Percentiles rank a stretch among this genome's conserved stretches.
phyloP scores from a whole-genome alignment of 441 rosid genomes.

The Eutrema salsugineum region DNA sequence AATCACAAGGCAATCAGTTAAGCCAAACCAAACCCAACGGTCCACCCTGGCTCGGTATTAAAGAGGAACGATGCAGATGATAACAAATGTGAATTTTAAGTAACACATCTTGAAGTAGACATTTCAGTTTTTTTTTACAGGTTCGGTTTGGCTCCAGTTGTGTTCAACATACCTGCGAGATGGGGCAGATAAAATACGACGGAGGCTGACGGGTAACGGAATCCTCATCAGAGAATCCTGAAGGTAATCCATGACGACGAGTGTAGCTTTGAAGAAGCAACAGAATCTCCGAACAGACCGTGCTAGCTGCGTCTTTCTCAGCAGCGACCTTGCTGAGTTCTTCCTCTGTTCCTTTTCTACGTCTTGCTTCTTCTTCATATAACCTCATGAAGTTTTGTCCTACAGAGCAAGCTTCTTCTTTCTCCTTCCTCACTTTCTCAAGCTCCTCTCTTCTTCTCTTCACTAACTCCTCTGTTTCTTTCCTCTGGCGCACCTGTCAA shows the following conservation, averaged over 20 bases:
- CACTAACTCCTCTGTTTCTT: slow-evolving; percentile 30
- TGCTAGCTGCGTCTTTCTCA: slow-evolving; percentile 42
- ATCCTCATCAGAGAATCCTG: slow-evolving; percentile 45
- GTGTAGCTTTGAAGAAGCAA: slow-evolving; percentile 42
- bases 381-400: slow-evolving; percentile 34
- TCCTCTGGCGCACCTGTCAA: slow-evolving; percentile 32
- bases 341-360: slow-evolving; percentile 27
- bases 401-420: slow-evolving; percentile 35
- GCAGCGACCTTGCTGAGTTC: slow-evolving; percentile 25
- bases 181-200: slow-evolving; percentile 57
- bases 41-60: not conserved
- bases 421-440: slow-evolving; percentile 33
- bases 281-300: slow-evolving; percentile 39
- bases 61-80: not conserved
- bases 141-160: not conserved
- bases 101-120: not conserved
- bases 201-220: slow-evolving; percentile 41
- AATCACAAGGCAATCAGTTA: not conserved
- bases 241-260: slow-evolving; percentile 39
- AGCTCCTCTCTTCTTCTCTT: slow-evolving; percentile 31
- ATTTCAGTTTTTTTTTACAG: not conserved
- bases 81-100: not conserved
- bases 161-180: slow-evolving; percentile 41
- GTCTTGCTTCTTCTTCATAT: slow-evolving; percentile 34
- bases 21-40: not conserved